These are phyloP conservation scores for Populus tremula DNA, from an alignment of 345 rosid genomes.

Conservation along the genomic window DNA sequence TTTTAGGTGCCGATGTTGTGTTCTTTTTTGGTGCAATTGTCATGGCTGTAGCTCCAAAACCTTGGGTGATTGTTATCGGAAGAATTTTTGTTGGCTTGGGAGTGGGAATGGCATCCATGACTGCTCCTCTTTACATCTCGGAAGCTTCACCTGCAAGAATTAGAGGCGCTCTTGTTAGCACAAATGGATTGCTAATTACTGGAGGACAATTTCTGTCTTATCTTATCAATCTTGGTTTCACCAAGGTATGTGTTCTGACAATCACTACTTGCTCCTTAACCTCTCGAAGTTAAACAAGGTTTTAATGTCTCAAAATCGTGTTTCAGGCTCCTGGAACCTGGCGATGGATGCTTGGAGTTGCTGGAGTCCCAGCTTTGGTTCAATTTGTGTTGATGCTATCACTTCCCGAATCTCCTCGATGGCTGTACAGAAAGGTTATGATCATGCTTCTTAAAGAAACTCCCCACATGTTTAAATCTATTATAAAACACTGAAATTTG, in stretches of 20 bases:
- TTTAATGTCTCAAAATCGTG: not conserved
- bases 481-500: too few relatives aligned
- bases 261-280: not conserved
- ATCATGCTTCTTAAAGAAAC: not conserved
- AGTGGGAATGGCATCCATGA: conserved; percentile 99
- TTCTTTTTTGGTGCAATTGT: conserved; percentile 64
- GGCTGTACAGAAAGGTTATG: conserved; percentile 61
- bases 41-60: conserved; percentile 74
- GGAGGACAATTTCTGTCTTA: conserved; percentile 89
- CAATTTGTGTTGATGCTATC: conserved; percentile 65
- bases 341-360: conserved; percentile 93
- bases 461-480: not conserved
- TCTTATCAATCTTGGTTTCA: conserved; percentile 74
- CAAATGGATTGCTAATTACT: conserved; percentile 70
- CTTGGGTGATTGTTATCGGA: conserved; percentile 72
- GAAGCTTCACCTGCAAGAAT: conserved; percentile 87
- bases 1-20: conserved; percentile 58
- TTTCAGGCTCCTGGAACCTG: conserved; percentile 55
- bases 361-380: conserved; percentile 57
- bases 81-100: conserved; percentile 80
- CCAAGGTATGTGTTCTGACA: conserved; percentile 33
- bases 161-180: conserved; percentile 82
- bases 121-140: conserved; percentile 81
- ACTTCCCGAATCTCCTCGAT: conserved; percentile 85
- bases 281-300: not conserved